phyloP scores from a whole-genome alignment of 805 yeast genomes.

The Starmerella khaoyaiensis region DNA sequence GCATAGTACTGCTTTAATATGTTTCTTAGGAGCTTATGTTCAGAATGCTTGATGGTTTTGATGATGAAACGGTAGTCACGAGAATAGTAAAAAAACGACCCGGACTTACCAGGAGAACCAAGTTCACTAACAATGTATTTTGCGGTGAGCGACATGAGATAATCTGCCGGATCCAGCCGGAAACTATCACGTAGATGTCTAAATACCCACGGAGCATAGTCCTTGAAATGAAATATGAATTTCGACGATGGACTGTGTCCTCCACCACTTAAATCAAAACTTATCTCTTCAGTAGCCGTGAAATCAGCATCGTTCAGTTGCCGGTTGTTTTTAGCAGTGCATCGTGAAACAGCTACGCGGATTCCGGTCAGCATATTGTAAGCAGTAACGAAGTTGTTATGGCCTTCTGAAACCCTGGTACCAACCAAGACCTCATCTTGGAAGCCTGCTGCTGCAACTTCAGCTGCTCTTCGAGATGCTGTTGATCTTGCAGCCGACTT shows the following conservation, averaged over 20 bases:
- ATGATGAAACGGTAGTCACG: conserved; percentile 88
- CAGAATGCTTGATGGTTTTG: conserved; percentile 88
- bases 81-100: conserved; percentile 90
- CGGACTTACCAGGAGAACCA: conserved; percentile 94
- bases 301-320: conserved; percentile 63
- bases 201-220: conserved; percentile 88
- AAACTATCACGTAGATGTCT: conserved; percentile 67
- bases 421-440: conserved; percentile 50
- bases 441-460: conserved; percentile 16
- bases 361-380: conserved; percentile 97
- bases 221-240: conserved; percentile 93
- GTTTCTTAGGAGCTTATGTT: conserved; percentile 68
- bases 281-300: conserved; percentile 56
- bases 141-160: conserved; percentile 80
- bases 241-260: conserved; percentile 86
- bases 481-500: conserved; percentile 4
- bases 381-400: conserved; percentile 83
- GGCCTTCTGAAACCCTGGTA: conserved; percentile 80
- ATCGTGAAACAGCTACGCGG: conserved; percentile 83
- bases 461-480: conserved; percentile 13
- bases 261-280: conserved; percentile 71
- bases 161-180: conserved; percentile 91
- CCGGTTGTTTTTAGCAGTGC: conserved; percentile 67
- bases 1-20: conserved; percentile 62
- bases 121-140: conserved; percentile 82